A percentile compares a stretch with the other conserved stretches of the same genome.
phyloP scores from a whole-genome alignment of 1,139 yeast species.

The Yamadazyma siamensis region DNA sequence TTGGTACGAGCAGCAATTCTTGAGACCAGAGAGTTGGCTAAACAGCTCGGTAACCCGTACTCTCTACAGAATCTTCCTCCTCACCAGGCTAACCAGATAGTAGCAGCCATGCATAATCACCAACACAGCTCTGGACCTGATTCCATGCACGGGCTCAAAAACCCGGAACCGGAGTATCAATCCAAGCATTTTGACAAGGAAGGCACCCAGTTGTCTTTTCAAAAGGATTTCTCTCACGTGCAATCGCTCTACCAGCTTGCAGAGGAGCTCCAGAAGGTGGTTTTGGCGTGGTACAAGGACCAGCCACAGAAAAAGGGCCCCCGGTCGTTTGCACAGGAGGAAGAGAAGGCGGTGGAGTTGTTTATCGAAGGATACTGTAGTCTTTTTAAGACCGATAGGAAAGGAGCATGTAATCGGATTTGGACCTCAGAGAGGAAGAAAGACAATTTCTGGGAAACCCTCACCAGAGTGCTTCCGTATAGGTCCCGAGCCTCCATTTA shows the following conservation, averaged over 20 bases:
- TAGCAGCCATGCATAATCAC: conserved; percentile 11
- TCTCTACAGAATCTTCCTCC: conserved; percentile 16
- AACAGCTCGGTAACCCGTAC: conserved; percentile 19
- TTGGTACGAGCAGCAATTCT: conserved; percentile 65
- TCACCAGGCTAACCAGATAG: conserved; percentile 27
- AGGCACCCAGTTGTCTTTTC: background rate
- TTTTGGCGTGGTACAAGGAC: conserved; percentile 36
- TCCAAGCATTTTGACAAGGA: background rate
- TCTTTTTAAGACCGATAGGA: conserved; percentile 57
- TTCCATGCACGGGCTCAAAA: conserved; percentile 3
- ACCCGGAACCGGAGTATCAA: conserved; percentile 1
- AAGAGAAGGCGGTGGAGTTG: conserved; percentile 65
- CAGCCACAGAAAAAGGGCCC: conserved; percentile 36
- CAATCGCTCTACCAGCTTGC: conserved; percentile 32
- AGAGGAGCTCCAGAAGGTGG: conserved; percentile 34
- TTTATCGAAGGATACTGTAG: conserved; percentile 69
- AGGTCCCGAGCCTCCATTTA: conserved; percentile 85
- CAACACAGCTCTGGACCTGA: conserved; percentile 9
- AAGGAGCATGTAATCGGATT: conserved; percentile 73
- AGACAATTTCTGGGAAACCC: conserved; percentile 84
- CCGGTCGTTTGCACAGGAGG: conserved; percentile 56
- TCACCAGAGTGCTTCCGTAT: conserved; percentile 74
- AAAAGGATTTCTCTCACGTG: conserved; percentile 25
- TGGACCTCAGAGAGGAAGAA: conserved; percentile 85
- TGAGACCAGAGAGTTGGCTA: conserved; percentile 62